A percentile compares a stretch with the other conserved stretches of the same genome.
Conservation (phyloP, 2,329 filamentous ascomycete species). For the Verticillium nubilum region DNA sequence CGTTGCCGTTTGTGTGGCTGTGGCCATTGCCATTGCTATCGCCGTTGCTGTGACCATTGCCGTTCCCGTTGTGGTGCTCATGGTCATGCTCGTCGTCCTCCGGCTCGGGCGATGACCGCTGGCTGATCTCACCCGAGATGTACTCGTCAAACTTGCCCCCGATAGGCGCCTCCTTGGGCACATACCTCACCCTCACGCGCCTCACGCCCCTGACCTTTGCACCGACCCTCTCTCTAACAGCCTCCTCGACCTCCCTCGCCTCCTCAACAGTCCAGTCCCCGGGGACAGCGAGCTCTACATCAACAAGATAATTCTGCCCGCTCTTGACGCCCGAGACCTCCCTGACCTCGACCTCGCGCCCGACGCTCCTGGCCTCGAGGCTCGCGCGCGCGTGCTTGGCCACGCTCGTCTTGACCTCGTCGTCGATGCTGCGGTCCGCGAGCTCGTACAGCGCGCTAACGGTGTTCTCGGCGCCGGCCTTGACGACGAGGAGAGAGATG, state of each 20-base stretch:
- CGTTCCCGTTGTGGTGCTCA: slow-evolving; percentile 30
- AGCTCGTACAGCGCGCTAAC: slow-evolving; percentile 77
- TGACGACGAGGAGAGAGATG: slow-evolving; percentile 90
- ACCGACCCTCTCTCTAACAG: slow-evolving; percentile 67
- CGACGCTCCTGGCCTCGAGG: slow-evolving; percentile 46
- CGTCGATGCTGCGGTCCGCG: slow-evolving; percentile 83
- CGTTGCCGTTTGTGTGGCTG: slow-evolving; percentile 20
- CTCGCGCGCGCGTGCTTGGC: slow-evolving; percentile 58
- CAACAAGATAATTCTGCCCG: slow-evolving; percentile 92
- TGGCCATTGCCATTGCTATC: slow-evolving; percentile 29
- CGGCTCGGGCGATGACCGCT: slow-evolving; percentile 42
- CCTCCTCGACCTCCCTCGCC: slow-evolving; percentile 64
- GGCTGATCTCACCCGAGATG: slow-evolving; percentile 57
- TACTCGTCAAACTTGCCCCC: slow-evolving; percentile 68
- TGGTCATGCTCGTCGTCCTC: slow-evolving; percentile 46
- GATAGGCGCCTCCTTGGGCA: slow-evolving; percentile 56
- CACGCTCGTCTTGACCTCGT: slow-evolving; percentile 72
- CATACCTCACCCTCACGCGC: slow-evolving; percentile 77
- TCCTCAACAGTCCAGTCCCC: slow-evolving; percentile 69
- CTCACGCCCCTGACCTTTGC: slow-evolving; percentile 77
- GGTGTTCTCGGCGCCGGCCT: slow-evolving; percentile 84
- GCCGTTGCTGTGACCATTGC: slow-evolving; percentile 21
- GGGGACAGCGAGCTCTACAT: slow-evolving; percentile 80
- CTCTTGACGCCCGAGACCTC: slow-evolving; percentile 89
- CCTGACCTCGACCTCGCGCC: slow-evolving; percentile 61